phyloP scores from a whole-genome alignment of 2,329 filamentous ascomycete species.

The Colletotrichum zoysiae region DNA sequence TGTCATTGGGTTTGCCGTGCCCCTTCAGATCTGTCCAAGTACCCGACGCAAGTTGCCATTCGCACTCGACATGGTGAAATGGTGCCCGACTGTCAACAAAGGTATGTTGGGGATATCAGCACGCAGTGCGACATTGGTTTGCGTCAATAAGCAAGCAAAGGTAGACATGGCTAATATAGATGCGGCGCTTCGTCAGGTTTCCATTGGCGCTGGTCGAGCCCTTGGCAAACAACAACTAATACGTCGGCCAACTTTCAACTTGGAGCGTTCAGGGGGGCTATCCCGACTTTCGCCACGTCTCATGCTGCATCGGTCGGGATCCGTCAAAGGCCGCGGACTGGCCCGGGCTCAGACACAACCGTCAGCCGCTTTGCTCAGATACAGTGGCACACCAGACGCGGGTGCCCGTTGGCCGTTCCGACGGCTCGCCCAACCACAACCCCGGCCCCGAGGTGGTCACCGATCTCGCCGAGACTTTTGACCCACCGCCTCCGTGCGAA shows the following conservation, averaged over 20 bases:
- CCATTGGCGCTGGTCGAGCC: constrained; percentile 19
- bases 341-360: constrained; percentile 5
- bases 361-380: not conserved
- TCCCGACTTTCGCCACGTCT: constrained; percentile 23
- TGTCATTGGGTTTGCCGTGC: not conserved
- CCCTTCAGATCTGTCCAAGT: not conserved
- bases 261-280: constrained; percentile 25
- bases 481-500: constrained; percentile 36
- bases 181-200: constrained; percentile 22
- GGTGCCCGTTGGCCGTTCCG: constrained; percentile 14
- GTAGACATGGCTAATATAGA: not conserved
- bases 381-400: constrained; percentile 5
- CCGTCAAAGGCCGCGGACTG: constrained; percentile 13
- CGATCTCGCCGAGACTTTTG: constrained; percentile 37
- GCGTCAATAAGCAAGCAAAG: not conserved
- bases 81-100: not conserved
- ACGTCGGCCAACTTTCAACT: constrained; percentile 21
- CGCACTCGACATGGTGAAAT: too few species aligned
- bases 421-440: constrained; percentile 24
- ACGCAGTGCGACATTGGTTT: constrained; percentile 6
- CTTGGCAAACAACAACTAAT: constrained; percentile 1
- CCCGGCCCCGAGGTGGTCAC: constrained; percentile 22
- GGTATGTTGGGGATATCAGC: not conserved
- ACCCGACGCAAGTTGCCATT: not conserved
- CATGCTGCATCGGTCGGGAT: constrained; percentile 17